These are phyloP conservation scores for Hysterium pulicare DNA, from an alignment of 2,329 filamentous ascomycete species.

Conservation along the genomic window DNA sequence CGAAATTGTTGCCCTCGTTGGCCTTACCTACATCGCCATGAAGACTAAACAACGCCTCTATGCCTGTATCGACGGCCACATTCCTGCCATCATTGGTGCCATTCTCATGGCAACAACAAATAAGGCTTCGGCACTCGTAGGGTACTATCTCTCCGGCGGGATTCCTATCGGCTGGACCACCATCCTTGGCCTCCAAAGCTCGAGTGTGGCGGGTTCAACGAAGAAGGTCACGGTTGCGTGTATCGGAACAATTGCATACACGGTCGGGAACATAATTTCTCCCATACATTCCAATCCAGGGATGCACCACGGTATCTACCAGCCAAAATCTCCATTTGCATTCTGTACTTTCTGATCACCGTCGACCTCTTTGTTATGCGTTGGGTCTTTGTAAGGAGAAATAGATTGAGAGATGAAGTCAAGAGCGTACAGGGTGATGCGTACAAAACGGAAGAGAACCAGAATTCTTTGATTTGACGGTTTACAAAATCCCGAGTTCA, in stretches of 20 bases:
- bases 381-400: constrained; percentile 16
- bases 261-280: constrained; percentile 42
- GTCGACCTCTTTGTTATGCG: constrained; percentile 23
- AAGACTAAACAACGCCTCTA: constrained; percentile 33
- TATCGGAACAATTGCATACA: constrained; percentile 33
- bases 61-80: constrained; percentile 35
- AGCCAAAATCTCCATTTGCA: constrained; percentile 44
- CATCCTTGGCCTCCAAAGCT: constrained; percentile 36
- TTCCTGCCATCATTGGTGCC: constrained; percentile 36
- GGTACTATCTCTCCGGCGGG: constrained; percentile 36
- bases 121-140: constrained; percentile 34
- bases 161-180: constrained; percentile 41
- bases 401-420: constrained; percentile 12
- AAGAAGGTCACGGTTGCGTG: constrained; percentile 37
- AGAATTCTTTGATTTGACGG: constrained; percentile 21
- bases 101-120: constrained; percentile 40
- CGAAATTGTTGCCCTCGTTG: constrained; percentile 36
- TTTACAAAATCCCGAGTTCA: constrained; percentile 17
- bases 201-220: constrained; percentile 31
- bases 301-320: constrained; percentile 29
- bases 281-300: constrained; percentile 42
- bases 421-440: constrained; percentile 7
- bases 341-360: constrained; percentile 30
- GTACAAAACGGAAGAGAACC: constrained; percentile 15
- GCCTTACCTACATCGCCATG: constrained; percentile 37